A percentile compares a stretch with the other conserved stretches of the same genome.
Evolutionary conservation across 2,329 filamentous ascomycete genomes (phyloP).

Genomic region (Botrytis byssoidea): DNA sequence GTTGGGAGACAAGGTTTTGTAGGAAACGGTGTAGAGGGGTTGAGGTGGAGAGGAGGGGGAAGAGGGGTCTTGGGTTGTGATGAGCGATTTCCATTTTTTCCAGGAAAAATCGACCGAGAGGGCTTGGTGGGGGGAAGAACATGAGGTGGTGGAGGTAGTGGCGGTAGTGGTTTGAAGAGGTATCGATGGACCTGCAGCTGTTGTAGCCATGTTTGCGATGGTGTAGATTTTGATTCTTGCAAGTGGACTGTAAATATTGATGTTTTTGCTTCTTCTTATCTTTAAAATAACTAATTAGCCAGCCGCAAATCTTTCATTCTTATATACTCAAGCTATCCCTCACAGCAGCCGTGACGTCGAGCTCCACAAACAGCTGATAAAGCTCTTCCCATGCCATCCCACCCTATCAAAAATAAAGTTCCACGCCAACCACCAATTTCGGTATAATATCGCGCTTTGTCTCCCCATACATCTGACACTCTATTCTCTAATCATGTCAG

Average conservation of each 20-base stretch:
- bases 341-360: background rate
- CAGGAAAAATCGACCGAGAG: constrained; percentile 27
- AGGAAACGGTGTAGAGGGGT: constrained; percentile 26
- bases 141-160: background rate
- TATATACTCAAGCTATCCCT: background rate
- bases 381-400: background rate
- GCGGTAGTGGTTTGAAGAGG: background rate
- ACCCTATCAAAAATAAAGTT: too few relatives aligned
- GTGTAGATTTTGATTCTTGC: background rate
- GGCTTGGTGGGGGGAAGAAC: background rate
- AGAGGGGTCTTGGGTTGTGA: constrained; percentile 1
- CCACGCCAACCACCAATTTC: background rate
- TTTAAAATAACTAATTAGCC: too few relatives aligned
- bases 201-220: background rate
- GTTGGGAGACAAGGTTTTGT: constrained; percentile 21
- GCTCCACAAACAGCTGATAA: background rate
- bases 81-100: constrained; percentile 26
- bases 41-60: background rate
- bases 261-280: background rate
- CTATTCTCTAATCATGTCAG: background rate
- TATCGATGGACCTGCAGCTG: too few relatives aligned
- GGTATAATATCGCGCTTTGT: background rate
- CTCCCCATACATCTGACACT: background rate
- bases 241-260: background rate
- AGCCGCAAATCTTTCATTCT: background rate